phyloP scores from a whole-genome alignment of 768 basidiomycete genomes.

The Lactarius sanguifluus region DNA sequence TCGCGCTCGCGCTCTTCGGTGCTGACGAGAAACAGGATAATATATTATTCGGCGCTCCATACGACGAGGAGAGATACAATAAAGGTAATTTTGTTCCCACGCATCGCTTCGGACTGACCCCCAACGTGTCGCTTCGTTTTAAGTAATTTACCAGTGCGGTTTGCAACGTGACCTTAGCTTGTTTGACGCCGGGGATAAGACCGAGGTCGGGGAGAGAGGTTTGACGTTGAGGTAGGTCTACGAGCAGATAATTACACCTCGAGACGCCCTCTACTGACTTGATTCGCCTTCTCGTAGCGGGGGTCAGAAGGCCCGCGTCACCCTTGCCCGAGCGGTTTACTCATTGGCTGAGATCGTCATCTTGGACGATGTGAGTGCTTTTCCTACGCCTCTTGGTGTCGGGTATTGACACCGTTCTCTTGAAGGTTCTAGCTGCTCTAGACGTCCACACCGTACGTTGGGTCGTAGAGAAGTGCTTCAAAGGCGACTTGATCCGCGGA shows the following conservation, averaged over 20 bases:
- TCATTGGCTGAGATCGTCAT: conserved; percentile 32
- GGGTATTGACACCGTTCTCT: background rate
- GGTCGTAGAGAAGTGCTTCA: conserved; percentile 53
- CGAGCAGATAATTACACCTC: too few relatives aligned
- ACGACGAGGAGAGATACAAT: conserved; percentile 45
- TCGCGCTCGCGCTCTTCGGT: background rate
- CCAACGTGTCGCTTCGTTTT: background rate
- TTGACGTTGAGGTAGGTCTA: conserved; percentile 40
- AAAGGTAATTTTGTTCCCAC: conserved; percentile 33
- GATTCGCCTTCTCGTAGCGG: conserved; percentile 37
- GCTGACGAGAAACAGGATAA: conserved; percentile 40
- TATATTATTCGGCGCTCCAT: conserved; percentile 50
- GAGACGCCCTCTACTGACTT: background rate
- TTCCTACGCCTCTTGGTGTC: background rate
- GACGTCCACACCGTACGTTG: conserved; percentile 42
- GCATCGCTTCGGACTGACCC: background rate
- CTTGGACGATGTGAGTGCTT: conserved; percentile 60
- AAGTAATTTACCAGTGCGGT: conserved; percentile 30
- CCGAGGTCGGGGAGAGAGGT: conserved; percentile 61
- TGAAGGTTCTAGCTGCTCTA: conserved; percentile 44
- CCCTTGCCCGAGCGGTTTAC: conserved; percentile 59
- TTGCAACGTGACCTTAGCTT: conserved; percentile 44
- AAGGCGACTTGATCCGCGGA: conserved; percentile 46
- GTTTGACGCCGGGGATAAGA: conserved; percentile 49
- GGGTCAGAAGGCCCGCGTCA: conserved; percentile 59